A percentile compares a stretch with the other conserved stretches of the same genome.
These are phyloP conservation scores for Leccinum ochraceum DNA, from an alignment of 768 basidiomycete genomes.

Conservation along the genomic window DNA sequence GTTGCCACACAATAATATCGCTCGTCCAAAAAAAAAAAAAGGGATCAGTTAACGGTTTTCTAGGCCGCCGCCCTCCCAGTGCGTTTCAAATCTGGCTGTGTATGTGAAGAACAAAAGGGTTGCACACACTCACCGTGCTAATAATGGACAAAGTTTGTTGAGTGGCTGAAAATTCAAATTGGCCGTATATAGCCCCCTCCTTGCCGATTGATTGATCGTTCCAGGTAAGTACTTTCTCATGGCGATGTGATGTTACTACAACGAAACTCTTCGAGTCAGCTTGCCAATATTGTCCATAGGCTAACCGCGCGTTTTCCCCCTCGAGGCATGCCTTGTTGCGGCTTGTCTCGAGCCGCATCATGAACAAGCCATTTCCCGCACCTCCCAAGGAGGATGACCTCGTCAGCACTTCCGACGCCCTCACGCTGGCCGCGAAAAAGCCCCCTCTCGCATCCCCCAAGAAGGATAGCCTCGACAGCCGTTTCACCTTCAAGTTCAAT, in stretches of 20 bases:
- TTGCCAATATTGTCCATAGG: constrained; percentile 17
- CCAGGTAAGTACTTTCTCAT: constrained; percentile 1
- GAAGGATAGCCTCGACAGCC: background rate
- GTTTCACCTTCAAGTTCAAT: background rate
- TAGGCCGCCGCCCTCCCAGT: too few relatives aligned
- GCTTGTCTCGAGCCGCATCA: constrained; percentile 13
- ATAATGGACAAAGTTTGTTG: too few relatives aligned
- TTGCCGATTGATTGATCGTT: background rate
- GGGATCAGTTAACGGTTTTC: too few relatives aligned
- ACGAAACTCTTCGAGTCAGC: constrained; percentile 18
- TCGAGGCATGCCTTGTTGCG: constrained; percentile 14
- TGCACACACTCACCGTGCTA: background rate
- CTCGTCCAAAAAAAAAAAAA: too few relatives aligned
- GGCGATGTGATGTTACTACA: constrained; percentile 13
- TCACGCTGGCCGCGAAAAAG: constrained; percentile 21
- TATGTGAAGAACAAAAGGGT: background rate
- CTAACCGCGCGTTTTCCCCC: background rate
- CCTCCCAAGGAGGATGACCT: constrained; percentile 26
- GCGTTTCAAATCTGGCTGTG: constrained; percentile 48
- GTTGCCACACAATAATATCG: too few relatives aligned
- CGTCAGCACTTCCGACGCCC: constrained; percentile 35
- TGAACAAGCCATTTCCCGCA: constrained; percentile 21
- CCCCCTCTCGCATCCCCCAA: background rate
- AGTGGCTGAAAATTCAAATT: background rate
- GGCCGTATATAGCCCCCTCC: background rate